phyloP scores from a whole-genome alignment of 371 early-diverging fungal genomes.

The Apophysomyces trapeziformis region DNA sequence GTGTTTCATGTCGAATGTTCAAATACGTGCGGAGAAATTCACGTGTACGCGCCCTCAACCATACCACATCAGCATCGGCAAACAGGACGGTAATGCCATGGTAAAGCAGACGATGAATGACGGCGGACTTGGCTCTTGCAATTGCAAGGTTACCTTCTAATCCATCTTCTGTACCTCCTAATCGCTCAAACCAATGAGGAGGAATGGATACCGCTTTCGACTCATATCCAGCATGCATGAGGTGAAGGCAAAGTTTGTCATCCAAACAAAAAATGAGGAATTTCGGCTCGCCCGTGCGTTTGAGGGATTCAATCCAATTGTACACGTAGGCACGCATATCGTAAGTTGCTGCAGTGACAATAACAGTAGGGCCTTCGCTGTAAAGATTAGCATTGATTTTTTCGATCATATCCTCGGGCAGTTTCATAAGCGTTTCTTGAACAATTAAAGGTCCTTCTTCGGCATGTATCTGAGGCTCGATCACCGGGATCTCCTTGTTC shows the following conservation, averaged over 20 bases:
- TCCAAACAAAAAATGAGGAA: constrained; percentile 35
- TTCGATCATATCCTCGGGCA: constrained; percentile 14
- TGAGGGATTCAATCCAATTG: constrained; percentile 37
- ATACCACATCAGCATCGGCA: constrained; percentile 48
- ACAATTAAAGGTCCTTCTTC: not conserved
- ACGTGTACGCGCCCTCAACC: constrained; percentile 39
- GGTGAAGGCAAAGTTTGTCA: constrained; percentile 22
- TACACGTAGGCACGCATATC: constrained; percentile 32
- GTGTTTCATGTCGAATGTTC: constrained; percentile 39
- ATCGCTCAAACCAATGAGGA: constrained; percentile 27
- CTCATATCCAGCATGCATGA: constrained; percentile 29
- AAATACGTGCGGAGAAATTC: constrained; percentile 34
- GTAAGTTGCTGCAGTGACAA: constrained; percentile 27
- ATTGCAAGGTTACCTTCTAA: constrained; percentile 6
- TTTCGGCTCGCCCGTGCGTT: constrained; percentile 26
- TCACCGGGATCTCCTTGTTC: not conserved
- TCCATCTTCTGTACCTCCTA: constrained; percentile 21
- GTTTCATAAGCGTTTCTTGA: not conserved
- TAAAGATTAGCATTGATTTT: constrained; percentile 25
- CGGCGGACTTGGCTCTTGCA: constrained; percentile 38
- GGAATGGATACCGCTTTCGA: constrained; percentile 26
- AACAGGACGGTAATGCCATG: constrained; percentile 44
- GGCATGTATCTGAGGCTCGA: not conserved
- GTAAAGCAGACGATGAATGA: constrained; percentile 47
- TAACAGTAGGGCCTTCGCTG: constrained; percentile 13